A percentile compares a stretch with the other conserved stretches of the same genome.
Conservation (phyloP, 208 protist species). For the Trypanosoma melophagium region DNA sequence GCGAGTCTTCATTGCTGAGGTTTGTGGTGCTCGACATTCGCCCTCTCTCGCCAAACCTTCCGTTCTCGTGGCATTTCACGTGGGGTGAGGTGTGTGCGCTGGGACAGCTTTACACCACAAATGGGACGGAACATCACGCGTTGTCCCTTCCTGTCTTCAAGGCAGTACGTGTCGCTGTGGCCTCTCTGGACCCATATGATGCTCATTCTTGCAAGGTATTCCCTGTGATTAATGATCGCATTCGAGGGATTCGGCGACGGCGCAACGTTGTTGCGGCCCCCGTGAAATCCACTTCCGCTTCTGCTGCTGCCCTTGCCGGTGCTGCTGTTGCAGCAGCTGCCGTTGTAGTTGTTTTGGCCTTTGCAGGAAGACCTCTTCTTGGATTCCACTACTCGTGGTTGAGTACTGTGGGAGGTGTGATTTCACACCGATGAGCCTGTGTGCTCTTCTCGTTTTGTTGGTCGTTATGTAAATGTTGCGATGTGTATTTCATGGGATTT, state of each 20-base stretch:
- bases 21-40: conserved; percentile 41
- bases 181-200: conserved; percentile 35
- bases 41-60: conserved; percentile 34
- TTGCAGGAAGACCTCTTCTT: conserved; percentile 5
- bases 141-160: conserved; percentile 34
- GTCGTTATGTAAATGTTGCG: too few species aligned
- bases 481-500: not conserved
- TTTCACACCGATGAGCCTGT: not conserved
- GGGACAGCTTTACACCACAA: conserved; percentile 29
- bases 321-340: conserved; percentile 1
- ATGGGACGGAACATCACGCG: not conserved
- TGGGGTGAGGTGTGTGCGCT: conserved; percentile 48
- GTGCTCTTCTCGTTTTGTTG: not conserved
- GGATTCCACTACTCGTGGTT: not conserved
- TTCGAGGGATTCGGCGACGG: not conserved
- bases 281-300: too few species aligned
- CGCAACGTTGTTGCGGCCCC: too few species aligned
- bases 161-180: conserved; percentile 22
- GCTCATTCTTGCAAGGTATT: conserved; percentile 31
- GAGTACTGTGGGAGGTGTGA: not conserved
- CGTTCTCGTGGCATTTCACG: conserved; percentile 44
- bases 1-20: not conserved
- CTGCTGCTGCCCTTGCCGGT: too few species aligned
- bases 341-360: conserved; percentile 1
- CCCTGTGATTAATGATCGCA: conserved; percentile 30